phyloP scores from a whole-genome alignment of 2,329 filamentous ascomycete genomes.

The Chaetomium sp. region DNA sequence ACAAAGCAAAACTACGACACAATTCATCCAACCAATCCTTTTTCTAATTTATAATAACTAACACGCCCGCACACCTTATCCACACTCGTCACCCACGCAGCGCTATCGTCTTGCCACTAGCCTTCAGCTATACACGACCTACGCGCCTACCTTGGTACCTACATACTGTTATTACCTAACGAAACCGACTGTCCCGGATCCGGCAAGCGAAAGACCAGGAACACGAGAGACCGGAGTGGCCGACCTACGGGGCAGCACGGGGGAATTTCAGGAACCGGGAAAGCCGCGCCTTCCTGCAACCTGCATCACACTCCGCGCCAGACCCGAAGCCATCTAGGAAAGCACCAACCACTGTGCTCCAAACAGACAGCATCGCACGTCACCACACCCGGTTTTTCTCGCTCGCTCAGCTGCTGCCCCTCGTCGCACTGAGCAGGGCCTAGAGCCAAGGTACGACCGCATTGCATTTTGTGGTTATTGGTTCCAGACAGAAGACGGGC shows the following conservation, averaged over 20 bases:
- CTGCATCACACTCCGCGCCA: constrained; percentile 15
- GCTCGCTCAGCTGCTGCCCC: constrained; percentile 22
- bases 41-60: background rate
- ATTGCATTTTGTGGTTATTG: constrained; percentile 25
- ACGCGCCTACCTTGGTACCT: no score
- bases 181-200: background rate
- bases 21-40: background rate
- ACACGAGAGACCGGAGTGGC: constrained; percentile 2
- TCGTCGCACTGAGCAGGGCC: constrained; percentile 22
- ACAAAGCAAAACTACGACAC: constrained; percentile 17
- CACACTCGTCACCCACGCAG: background rate
- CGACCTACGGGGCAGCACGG: background rate
- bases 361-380: constrained; percentile 1
- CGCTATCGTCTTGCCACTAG: background rate
- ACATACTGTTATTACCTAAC: background rate
- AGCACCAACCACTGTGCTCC: background rate
- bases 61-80: background rate
- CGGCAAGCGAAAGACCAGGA: constrained; percentile 11
- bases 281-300: constrained; percentile 18
- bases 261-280: constrained; percentile 18
- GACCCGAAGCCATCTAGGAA: background rate
- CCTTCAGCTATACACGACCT: no score
- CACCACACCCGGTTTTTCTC: constrained; percentile 11
- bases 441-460: constrained; percentile 31
- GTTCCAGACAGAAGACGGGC: constrained; percentile 22